Conservation (phyloP, 2,329 filamentous ascomycete genomes). For the Fusarium gaditjirri region DNA sequence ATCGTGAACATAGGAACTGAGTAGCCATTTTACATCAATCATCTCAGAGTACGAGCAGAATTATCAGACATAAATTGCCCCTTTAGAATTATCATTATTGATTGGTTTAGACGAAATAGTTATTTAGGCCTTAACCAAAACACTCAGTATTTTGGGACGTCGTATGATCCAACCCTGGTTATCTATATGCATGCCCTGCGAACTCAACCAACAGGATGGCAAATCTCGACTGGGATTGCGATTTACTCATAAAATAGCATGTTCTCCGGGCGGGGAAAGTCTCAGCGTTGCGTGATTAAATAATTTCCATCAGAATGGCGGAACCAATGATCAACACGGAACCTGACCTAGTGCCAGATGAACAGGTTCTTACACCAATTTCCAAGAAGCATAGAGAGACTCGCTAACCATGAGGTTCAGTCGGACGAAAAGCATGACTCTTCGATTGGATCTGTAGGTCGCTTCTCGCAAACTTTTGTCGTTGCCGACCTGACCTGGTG, state of each 20-base stretch:
- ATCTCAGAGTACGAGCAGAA: background rate
- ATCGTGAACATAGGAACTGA: background rate
- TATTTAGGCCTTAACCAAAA: too few species aligned
- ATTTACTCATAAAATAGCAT: background rate
- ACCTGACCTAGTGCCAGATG: constrained; percentile 6
- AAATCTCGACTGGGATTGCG: background rate
- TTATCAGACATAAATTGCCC: fast-evolving
- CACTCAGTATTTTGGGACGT: background rate
- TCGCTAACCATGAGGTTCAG: background rate
- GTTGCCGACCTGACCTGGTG: background rate
- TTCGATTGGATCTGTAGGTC: background rate
- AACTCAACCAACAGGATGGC: constrained; percentile 6
- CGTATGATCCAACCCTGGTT: constrained; percentile 14
- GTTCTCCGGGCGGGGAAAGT: background rate
- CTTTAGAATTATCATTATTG: background rate
- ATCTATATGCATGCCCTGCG: background rate
- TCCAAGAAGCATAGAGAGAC: fast-evolving
- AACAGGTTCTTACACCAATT: background rate
- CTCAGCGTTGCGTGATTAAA: background rate
- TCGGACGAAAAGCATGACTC: background rate
- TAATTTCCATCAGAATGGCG: background rate
- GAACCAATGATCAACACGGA: constrained; percentile 5
- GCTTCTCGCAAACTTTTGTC: fast-evolving
- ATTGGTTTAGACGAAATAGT: too few species aligned
- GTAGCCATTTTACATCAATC: too few species aligned